Base-by-base conservation (phyloP, 306 rosid species). In the Prunus fruticosa region DNA sequence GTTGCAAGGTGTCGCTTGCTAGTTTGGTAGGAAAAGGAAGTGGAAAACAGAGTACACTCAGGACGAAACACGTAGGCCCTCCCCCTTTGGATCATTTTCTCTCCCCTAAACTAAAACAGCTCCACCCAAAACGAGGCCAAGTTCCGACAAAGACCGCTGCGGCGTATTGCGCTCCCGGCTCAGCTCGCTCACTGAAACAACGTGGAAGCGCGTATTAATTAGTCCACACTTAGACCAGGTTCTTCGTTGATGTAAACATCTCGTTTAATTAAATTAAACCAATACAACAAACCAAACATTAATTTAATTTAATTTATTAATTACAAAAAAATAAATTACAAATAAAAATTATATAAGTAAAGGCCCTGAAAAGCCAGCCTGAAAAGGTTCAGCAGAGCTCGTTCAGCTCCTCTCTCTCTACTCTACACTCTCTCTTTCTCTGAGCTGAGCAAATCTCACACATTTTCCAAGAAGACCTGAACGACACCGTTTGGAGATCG, bases 361-460 rank as follows among this genome's bases (percentile, higher is more conserved):
- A 66, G 41, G 71, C 67, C 41, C 67, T 27, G 76, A 34, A 77
- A 57, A 41, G 76, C 82, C 86, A 85, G 76, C 71, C 64, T n/a
- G 41, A 50, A 77, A 73, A 85, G 80, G 51, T 78, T 46, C 79
- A 71, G 68, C 77, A 74, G 71, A 71, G 68, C 81, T 63, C 77
- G 28, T 6, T 52, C 1, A 28, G 46, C 58, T 63, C 65, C 52
- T 61, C 54, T 67, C 13, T 49, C 77, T 28, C 43, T 38, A 50
- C 53, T 45, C 74, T 66, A 34, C 67, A 2, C 57, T 64, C 66
- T 38, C 67, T 60, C 58, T 80, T 51, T 32, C 34, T 78, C 70
- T 76, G n/a, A 63, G 79, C 76, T 41, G 25, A 64, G 67, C 22
- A 78, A 32, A 75, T 78, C 79, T 77, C 73, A 13, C 79, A 38